Base-by-base conservation (phyloP, 306 rosid genomes). In the Vigna nakashimae region DNA sequence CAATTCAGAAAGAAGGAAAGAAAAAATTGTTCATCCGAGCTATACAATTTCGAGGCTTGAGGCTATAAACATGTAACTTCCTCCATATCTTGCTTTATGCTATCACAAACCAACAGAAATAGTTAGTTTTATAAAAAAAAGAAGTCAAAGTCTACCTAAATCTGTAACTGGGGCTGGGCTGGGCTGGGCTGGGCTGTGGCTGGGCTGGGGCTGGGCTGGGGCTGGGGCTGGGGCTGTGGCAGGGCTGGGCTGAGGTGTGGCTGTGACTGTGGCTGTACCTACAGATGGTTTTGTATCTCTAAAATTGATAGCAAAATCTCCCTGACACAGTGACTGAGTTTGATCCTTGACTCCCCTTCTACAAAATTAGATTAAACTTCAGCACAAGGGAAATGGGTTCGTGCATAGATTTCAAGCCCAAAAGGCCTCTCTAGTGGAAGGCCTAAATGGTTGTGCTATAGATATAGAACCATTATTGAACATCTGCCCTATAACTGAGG, bases 61-160 rank as follows among this genome's bases (percentile, higher is more conserved):
- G 4, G 38, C 38, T 34, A 34, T 92, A 69, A 95, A 86, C 70
- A 95, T 97, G 65, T 88, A 95, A 10, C 84, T 87, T 81, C 98
- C 96, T 77, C 97, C 98, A 67, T 92, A 95, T 87, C 98, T 88
- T 38, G 76, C 92, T 84, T 89, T 92, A 74, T 92, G 87, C 98
- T 94, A 81, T 68, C 28, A 78, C 40, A 45, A 91, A 80, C 69
- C 63, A 80, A 69, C 77, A 68, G 1, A 55, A 24, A 26, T 26
- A 26, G 3, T 26, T 26, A 57, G 65, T 26, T 28, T 62, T 7
- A 24, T 16, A 11, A 16, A 45, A 30, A 71, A 12, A 26, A 26
- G 0, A 2, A 24, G 2, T 32, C 38, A 63, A 7, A 75, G 40
- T 38, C 72, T 66, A 22, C 71, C 36, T 28, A 10, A 34, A 15